Base-by-base conservation (phyloP, 108 stramenopile genomes). In the Fistulifera pelliculosa region DNA sequence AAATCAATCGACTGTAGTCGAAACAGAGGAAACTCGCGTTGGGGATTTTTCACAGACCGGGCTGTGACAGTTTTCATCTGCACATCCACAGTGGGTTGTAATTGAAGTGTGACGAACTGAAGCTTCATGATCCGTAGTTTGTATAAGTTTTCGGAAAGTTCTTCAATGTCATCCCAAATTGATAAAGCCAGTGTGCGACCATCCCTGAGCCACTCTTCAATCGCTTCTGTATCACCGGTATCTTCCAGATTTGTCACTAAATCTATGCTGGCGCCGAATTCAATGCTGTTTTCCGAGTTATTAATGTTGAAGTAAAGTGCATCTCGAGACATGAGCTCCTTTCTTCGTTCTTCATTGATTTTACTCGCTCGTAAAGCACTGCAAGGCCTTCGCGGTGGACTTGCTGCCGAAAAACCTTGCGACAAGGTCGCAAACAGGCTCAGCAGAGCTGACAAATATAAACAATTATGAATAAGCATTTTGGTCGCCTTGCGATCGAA, bases 21-120 rank as follows among this genome's bases (percentile, higher is more conserved):
- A 61, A 89, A 85, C 13, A 72, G 39, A 2, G 76, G 75, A 45
- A 40, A 22, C 0, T 61, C 55, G 19, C 52, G 47, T 22, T 27
- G 48, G 15, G 35, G 53, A 16, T 56, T 49, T 21, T 39, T 41
- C 23, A 53, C 53, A 13, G 28, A 23, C 5, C 51, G 50, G 10
- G 45, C 47, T 15, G 38, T 49, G 13, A 65, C 38, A 2, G 81
- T 81, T 72, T 74, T 83, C 83, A 89, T 85, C 28, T 77, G 45
- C 6, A 85, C 58, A 66, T 85, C 83, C 5, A 89, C 87, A 24
- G 65, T 69, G 6, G 87, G 87, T 12, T 75, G 56, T 18, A 85
- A 65, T 49, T 80, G 69, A 16, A 89, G 69, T 1, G 87, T 85
- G 13, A 89, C 79, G 58, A 89, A 89, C 74, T 83, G 79, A 24